These are phyloP conservation scores for Eutypella sp. DNA, from an alignment of 2,329 filamentous ascomycete genomes.

Conservation along the genomic window DNA sequence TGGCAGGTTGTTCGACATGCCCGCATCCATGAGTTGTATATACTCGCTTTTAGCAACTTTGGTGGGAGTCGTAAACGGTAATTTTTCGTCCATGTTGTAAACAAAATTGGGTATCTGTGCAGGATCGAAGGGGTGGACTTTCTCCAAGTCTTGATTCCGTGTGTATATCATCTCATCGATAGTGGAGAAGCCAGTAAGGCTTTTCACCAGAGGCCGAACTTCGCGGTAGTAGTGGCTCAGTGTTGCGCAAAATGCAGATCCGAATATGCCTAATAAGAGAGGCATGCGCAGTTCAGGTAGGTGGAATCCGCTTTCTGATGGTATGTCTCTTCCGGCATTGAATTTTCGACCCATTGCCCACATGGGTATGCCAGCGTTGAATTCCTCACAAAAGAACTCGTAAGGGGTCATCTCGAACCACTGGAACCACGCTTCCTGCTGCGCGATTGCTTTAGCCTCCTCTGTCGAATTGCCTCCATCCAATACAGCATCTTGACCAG, in stretches of 20 bases:
- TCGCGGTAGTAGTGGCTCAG: constrained; percentile 95
- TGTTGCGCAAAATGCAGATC: constrained; percentile 92
- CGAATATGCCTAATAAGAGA: constrained; percentile 88
- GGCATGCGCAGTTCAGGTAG: constrained; percentile 82
- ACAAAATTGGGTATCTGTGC: constrained; percentile 87
- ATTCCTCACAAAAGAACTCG: constrained; percentile 92
- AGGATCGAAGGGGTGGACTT: constrained; percentile 92
- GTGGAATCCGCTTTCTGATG: constrained; percentile 60
- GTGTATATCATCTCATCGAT: constrained; percentile 81
- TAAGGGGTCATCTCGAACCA: constrained; percentile 97
- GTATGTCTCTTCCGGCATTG: constrained; percentile 61
- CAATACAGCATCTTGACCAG: constrained; percentile 47
- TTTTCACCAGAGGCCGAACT: constrained; percentile 74
- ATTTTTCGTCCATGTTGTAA: constrained; percentile 69
- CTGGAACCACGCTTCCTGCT: constrained; percentile 83
- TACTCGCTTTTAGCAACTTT: constrained; percentile 68
- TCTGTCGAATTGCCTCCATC: constrained; percentile 36
- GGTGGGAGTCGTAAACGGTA: constrained; percentile 73
- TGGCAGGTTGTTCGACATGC: constrained; percentile 97
- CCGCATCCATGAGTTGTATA: constrained; percentile 87
- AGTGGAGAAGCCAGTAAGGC: constrained; percentile 67
- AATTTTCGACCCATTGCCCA: constrained; percentile 90
- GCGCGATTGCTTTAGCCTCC: constrained; percentile 46
- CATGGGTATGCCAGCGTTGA: constrained; percentile 85
- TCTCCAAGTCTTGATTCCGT: constrained; percentile 77